Conservation (phyloP, 768 basidiomycete genomes). For the Strobilomyces dryophilus region DNA sequence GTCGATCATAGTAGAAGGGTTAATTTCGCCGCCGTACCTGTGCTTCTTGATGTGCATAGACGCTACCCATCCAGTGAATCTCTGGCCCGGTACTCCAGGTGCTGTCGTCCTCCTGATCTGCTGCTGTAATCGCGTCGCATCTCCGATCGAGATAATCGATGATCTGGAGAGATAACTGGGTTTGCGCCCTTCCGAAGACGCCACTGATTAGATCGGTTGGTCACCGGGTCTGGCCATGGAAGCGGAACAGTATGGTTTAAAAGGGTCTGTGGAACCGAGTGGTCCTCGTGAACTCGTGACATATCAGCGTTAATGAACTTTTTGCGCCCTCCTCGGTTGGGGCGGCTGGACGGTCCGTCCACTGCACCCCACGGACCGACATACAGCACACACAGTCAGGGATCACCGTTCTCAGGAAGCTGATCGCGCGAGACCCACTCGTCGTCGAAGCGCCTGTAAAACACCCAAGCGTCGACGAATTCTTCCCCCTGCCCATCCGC, state of each 20-base stretch:
- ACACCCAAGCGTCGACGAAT: conserved; percentile 82
- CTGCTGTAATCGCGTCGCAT: neutral
- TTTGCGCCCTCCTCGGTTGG: neutral
- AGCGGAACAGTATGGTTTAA: neutral
- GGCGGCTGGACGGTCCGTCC: neutral
- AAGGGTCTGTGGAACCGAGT: neutral
- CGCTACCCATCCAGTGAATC: conserved; percentile 4
- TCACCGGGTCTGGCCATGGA: no score
- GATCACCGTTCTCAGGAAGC: neutral
- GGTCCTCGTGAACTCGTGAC: neutral
- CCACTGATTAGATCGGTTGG: conserved; percentile 1
- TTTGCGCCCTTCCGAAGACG: neutral
- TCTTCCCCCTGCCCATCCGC: conserved; percentile 75
- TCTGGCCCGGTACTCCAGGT: neutral
- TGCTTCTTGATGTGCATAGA: neutral
- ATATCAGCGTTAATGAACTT: neutral
- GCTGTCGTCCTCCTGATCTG: neutral
- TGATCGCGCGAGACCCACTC: neutral
- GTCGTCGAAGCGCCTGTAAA: conserved; percentile 72
- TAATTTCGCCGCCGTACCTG: neutral
- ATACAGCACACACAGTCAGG: neutral
- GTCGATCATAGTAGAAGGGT: neutral
- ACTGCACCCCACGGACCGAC: neutral
- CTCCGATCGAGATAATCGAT: conserved; percentile 4
- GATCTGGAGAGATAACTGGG: neutral